Evolutionary conservation across 768 basidiomycete species (phyloP), one percentile per base, ranked within the genome.

Genomic region (Tricholoma hemisulphureum): DNA sequence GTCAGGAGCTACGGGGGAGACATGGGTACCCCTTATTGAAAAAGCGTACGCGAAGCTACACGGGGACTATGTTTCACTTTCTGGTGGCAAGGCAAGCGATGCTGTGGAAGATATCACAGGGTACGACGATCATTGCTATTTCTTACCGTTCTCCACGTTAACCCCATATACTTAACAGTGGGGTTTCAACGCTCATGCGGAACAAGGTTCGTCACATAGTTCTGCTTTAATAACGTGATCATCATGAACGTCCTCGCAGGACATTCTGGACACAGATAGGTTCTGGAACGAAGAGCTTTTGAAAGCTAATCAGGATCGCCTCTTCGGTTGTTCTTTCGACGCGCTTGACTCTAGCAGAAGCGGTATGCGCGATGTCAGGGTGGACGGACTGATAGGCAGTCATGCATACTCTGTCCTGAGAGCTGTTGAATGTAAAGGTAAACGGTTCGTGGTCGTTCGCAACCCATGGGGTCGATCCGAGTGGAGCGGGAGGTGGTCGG

Each of bases 21-120:
- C 81, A 4, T 83, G 82, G 82, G 80, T 83, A 0, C 79, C 83
- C 2, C 66, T 84, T n/a, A 74, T 83, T n/a, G 83, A 84, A 64
- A 84, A 84, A 64, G 83, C 83, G 2, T 84, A 77, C 57, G 82
- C 83, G 2, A 84, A 84, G 66, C 61, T 83, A 1, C 80, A 84
- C 63, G 82, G 82, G 2, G 75, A 77, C 56, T 79, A 77, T 56
- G 65, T 70, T 4, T 67, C 73, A 37, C 57, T 80, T 31, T 64
- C 64, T 13, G 71, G 69, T 2, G 76, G 77, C 1, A 68, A 67
- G 46, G 69, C 76, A 18, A 74, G 70, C 35, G 82, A 84, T 57
- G 83, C 78, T 0, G 75, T 83, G 11, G 82, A 84, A 63, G 82
- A 84, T 66, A 66, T 85, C 53, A 83, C 83, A 21, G 83, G 83